These are phyloP conservation scores for Debaryomycetaceae sp. DNA, from an alignment of 1,139 yeast genomes.

Conservation along the genomic window DNA sequence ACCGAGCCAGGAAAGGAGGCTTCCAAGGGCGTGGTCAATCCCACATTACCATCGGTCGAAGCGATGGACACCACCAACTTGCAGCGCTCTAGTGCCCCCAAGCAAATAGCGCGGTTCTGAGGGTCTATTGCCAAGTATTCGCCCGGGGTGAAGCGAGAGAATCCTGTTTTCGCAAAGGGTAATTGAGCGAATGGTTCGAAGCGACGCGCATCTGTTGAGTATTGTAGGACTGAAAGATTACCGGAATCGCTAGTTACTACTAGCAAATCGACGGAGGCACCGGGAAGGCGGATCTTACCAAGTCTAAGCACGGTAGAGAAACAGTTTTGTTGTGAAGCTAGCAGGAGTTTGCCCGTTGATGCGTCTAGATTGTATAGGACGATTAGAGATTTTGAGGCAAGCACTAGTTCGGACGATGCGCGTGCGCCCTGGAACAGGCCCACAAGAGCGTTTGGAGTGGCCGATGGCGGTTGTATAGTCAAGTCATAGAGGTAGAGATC, in stretches of 20 bases:
- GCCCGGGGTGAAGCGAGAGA: constrained; percentile 70
- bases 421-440: constrained; percentile 57
- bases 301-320: constrained; percentile 54
- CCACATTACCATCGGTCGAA: constrained; percentile 29
- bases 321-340: constrained; percentile 29
- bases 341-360: constrained; percentile 43
- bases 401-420: constrained; percentile 54
- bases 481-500: constrained; percentile 54
- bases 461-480: constrained; percentile 49
- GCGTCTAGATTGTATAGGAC: constrained; percentile 44
- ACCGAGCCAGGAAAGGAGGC: constrained; percentile 41
- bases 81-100: constrained; percentile 63
- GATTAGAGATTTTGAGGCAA: constrained; percentile 43
- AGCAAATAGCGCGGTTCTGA: constrained; percentile 56
- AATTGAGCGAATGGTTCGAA: constrained; percentile 49
- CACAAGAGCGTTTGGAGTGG: constrained; percentile 41
- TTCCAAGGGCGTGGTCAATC: constrained; percentile 67
- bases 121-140: constrained; percentile 68
- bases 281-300: constrained; percentile 40
- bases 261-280: constrained; percentile 43
- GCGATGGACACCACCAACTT: constrained; percentile 50
- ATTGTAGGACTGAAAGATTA: constrained; percentile 46
- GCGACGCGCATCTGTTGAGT: constrained; percentile 21
- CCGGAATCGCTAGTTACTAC: constrained; percentile 83
- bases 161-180: constrained; percentile 66